phyloP scores from a whole-genome alignment of 208 protist species.

The Crithidia expoeki region DNA sequence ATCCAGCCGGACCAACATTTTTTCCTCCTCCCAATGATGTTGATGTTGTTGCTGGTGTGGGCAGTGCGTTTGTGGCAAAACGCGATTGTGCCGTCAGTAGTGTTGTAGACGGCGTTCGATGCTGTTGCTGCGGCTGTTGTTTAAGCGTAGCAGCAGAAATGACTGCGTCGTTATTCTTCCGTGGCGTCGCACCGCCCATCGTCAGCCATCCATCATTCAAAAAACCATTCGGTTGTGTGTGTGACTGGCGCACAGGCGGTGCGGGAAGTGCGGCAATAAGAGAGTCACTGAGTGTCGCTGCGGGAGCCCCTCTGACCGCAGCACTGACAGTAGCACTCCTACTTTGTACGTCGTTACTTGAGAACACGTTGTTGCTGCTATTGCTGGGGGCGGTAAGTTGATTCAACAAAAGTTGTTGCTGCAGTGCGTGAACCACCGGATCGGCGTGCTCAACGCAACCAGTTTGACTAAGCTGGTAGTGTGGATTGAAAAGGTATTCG shows the following conservation, averaged over 20 bases:
- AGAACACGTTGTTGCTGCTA: background rate
- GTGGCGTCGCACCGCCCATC: too few relatives aligned
- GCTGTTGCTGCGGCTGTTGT: too few relatives aligned
- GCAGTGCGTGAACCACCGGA: conserved; percentile 4
- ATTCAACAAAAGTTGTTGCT: conserved; percentile 1
- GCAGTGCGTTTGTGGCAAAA: too few relatives aligned
- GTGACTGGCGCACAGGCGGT: conserved; percentile 8
- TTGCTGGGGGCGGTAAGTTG: conserved; percentile 8
- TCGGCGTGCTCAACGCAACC: conserved; percentile 5
- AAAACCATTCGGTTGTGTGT: background rate
- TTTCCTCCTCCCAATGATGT: too few relatives aligned
- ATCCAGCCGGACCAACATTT: too few relatives aligned
- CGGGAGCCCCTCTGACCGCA: background rate
- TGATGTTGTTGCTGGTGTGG: too few relatives aligned
- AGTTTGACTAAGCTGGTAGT: background rate
- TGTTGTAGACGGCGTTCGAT: too few relatives aligned
- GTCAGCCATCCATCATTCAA: too few relatives aligned
- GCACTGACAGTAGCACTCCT: background rate
- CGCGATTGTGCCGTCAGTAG: too few relatives aligned
- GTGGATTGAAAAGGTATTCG: conserved; percentile 1
- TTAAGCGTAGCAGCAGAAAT: too few relatives aligned
- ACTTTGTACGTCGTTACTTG: too few relatives aligned
- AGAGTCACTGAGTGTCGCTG: conserved; percentile 18
- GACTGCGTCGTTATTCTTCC: too few relatives aligned
- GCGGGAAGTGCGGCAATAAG: conserved; percentile 26